Evolutionary conservation across 2,329 filamentous ascomycete genomes (phyloP), one percentile per base, ranked within the genome.

Genomic region (Colletotrichum sp.): DNA sequence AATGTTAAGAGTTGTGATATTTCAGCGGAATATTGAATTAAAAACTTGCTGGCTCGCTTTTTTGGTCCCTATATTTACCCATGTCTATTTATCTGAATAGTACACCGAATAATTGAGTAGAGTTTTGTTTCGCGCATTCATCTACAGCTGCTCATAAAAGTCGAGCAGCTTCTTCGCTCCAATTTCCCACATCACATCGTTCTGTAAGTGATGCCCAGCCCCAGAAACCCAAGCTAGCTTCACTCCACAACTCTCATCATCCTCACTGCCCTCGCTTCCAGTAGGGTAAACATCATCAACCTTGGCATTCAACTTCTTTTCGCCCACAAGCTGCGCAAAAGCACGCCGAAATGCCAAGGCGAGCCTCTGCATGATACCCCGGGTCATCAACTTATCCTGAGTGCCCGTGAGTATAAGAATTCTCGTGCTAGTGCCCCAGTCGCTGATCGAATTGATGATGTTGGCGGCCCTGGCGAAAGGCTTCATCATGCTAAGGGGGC

Each of bases 201-300:
- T 89, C 79, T 90, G 88, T 60, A 90, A 76, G 80, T 91, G 89
- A 79, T 91, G 89, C 3, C 86, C 89, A 5, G 88, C 83, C 4
- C 84, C 85, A 5, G 84, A 81, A 1, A 90, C 86, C 61, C 87
- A 80, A 18, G 78, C 83, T 62, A 88, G 80, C 62, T 81, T 80
- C 12, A 90, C 87, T 1, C 86, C 87, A 13, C 82, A 78, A 5
- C 82, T 81, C 4, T 56, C 78, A 24, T 79, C 77, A 64, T 84
- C 83, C 34, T 77, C 30, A 2, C 66, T 80, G 8, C 77, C 80
- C 56, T 79, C 80, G 1, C 79, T 80, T 1, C 71, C 28, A 10
- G 81, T 13, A 4, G 71, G 15, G 32, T 67, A 36, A 67, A 80
- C 71, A 16, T 75, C 67, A 9, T 65, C 48, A 28, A 43, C 18